phyloP scores from a whole-genome alignment of 2,329 filamentous ascomycete species.

The Microsporum canis region DNA sequence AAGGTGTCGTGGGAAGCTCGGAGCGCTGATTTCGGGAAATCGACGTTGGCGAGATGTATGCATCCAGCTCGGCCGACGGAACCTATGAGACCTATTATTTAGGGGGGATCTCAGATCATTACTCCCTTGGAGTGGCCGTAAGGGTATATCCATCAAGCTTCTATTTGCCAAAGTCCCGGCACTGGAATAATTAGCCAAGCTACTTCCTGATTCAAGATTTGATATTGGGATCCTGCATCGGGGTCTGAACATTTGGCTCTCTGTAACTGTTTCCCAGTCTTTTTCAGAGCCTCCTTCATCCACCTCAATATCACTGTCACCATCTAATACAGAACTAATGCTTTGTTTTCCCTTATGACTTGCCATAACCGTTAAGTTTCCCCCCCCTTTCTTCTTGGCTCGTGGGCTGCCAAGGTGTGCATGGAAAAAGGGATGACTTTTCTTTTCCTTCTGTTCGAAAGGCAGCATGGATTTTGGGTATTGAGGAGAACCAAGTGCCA shows the following conservation, averaged over 20 bases:
- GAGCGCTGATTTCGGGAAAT: neutral
- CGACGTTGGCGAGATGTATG: neutral
- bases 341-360: neutral
- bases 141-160: neutral
- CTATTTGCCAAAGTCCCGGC: constrained; percentile 13
- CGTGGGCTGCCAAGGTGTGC: constrained; percentile 4
- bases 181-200: constrained; percentile 19
- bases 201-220: constrained; percentile 16
- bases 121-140: neutral
- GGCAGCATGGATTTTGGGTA: constrained; percentile 7
- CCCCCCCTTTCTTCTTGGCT: neutral
- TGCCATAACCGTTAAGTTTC: neutral
- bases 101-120: neutral
- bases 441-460: constrained; percentile 3
- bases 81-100: neutral
- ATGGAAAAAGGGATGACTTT: constrained; percentile 8
- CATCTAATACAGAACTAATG: neutral
- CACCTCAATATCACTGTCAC: constrained; percentile 1
- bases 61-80: neutral
- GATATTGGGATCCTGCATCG: constrained; percentile 4
- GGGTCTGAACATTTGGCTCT: constrained; percentile 14
- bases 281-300: constrained; percentile 9
- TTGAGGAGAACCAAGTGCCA: constrained; percentile 8
- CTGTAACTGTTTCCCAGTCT: constrained; percentile 21
- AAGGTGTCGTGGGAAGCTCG: neutral